Evolutionary conservation across 2,329 filamentous ascomycete genomes (phyloP).

Genomic region (Aspergillus pseudotamarii): DNA sequence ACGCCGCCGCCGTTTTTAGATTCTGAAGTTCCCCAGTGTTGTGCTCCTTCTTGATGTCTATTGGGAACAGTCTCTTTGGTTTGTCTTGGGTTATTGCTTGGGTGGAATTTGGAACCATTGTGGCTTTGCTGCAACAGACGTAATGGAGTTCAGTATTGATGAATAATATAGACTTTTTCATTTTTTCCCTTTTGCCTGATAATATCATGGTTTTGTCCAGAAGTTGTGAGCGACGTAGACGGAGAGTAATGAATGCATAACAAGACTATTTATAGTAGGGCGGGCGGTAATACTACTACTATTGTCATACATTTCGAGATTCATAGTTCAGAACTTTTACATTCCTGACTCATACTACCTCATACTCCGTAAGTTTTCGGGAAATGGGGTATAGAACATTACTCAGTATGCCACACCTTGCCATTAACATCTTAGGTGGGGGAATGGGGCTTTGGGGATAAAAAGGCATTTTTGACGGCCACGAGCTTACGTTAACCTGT

Average conservation of each 20-base stretch:
- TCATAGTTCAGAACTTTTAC: background rate
- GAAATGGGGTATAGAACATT: background rate
- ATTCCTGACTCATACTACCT: background rate
- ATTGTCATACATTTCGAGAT: background rate
- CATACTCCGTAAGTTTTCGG: too few species aligned
- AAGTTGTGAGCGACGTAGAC: background rate
- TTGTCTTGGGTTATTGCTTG: conserved; percentile 9
- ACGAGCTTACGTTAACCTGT: background rate
- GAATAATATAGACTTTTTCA: background rate
- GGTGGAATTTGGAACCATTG: conserved; percentile 12
- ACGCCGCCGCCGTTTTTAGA: conserved; percentile 27
- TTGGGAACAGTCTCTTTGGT: conserved; percentile 5
- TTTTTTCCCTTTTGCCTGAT: conserved; percentile 2
- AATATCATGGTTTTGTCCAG: background rate
- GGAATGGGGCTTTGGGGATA: too few species aligned
- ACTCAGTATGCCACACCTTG: too few species aligned
- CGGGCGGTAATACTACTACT: background rate
- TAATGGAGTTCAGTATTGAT: conserved; percentile 17
- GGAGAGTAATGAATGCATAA: background rate
- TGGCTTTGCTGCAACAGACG: conserved; percentile 8
- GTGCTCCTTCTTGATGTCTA: conserved; percentile 8
- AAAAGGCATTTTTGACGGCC: background rate
- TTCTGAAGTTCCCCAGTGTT: conserved; percentile 14
- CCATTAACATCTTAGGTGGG: background rate
- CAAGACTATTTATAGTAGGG: background rate